Percentiles rank a stretch among this genome's conserved stretches.
Evolutionary conservation across 2,329 filamentous ascomycete species (phyloP).

Genomic region (Dothiorella sarmentorum): DNA sequence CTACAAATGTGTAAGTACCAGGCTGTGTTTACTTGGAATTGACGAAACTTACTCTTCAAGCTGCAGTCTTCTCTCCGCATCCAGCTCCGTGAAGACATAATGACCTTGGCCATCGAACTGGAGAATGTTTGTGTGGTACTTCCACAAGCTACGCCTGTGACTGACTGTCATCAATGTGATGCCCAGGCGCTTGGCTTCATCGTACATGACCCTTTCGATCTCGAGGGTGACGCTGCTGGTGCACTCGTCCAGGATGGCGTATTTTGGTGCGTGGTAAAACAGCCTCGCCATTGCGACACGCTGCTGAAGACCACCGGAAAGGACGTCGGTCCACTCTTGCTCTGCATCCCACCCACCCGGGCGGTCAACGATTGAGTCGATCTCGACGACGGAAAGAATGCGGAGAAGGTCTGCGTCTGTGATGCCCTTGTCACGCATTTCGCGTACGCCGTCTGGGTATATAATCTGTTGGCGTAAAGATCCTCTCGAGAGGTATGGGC

Average conservation of each 20-base stretch:
- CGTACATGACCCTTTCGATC: slow-evolving; percentile 94
- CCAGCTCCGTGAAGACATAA: slow-evolving; percentile 83
- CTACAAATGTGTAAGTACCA: slow-evolving; percentile 33
- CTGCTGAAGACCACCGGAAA: slow-evolving; percentile 90
- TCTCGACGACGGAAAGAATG: slow-evolving; percentile 75
- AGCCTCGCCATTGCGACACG: slow-evolving; percentile 93
- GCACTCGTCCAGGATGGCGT: slow-evolving; percentile 96
- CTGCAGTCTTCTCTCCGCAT: slow-evolving; percentile 78
- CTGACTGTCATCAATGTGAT: slow-evolving; percentile 97
- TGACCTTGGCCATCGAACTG: slow-evolving; percentile 95
- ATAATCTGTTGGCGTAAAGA: slow-evolving; percentile 95
- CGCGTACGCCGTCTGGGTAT: slow-evolving; percentile 83
- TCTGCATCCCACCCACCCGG: slow-evolving; percentile 88
- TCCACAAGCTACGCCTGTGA: slow-evolving; percentile 88
- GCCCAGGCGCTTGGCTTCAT: slow-evolving; percentile 84
- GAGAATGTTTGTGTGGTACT: slow-evolving; percentile 89
- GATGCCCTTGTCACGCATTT: slow-evolving; percentile 80
- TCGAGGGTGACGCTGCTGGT: slow-evolving; percentile 93
- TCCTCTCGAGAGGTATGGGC: slow-evolving; percentile 87
- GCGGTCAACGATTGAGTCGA: slow-evolving; percentile 76
- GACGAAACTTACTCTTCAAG: slow-evolving; percentile 68
- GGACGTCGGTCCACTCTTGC: slow-evolving; percentile 92
- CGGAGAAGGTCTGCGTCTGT: slow-evolving; percentile 75
- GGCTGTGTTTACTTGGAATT: background rate
- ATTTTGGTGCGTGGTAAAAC: slow-evolving; percentile 89